Conservation (phyloP, 371 early-diverging fungal species). For the Syncephalastrum racemosum region DNA sequence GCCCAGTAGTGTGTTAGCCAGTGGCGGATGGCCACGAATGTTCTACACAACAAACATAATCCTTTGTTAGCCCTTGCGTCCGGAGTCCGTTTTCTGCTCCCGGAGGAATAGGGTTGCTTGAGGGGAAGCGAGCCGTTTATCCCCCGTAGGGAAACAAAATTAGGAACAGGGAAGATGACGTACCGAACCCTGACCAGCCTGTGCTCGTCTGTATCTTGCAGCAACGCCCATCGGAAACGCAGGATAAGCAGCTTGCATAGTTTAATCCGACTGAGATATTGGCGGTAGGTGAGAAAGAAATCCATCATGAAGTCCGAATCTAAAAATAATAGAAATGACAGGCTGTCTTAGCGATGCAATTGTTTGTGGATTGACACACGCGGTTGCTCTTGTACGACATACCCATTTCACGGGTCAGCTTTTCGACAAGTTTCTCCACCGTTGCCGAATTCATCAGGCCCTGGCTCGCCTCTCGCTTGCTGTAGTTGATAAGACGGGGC, state of each 20-base stretch:
- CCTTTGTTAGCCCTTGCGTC: not conserved
- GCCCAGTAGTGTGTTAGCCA: slow-evolving; percentile 52
- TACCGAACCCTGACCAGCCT: slow-evolving; percentile 49
- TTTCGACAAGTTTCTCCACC: slow-evolving; percentile 60
- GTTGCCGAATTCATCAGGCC: slow-evolving; percentile 48
- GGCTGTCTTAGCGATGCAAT: too few species aligned
- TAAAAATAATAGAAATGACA: slow-evolving; percentile 14
- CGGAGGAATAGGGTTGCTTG: too few species aligned
- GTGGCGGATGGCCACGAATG: slow-evolving; percentile 52
- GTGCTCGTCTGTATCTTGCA: slow-evolving; percentile 40
- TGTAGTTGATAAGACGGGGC: slow-evolving; percentile 35
- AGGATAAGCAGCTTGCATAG: slow-evolving; percentile 47
- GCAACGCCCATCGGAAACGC: slow-evolving; percentile 51
- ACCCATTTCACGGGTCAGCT: slow-evolving; percentile 60
- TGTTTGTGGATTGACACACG: not conserved
- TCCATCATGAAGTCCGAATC: slow-evolving; percentile 47
- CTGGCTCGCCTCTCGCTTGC: slow-evolving; percentile 27
- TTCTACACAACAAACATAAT: slow-evolving; percentile 21
- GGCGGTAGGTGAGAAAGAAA: slow-evolving; percentile 52
- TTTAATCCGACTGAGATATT: slow-evolving; percentile 43
- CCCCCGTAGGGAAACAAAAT: not conserved
- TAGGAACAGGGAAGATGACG: not conserved
- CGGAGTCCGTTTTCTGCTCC: too few species aligned
- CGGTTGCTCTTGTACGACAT: slow-evolving; percentile 9
- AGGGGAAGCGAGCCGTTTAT: not conserved